Conservation (phyloP, 345 rosid species). For the Rhodamnia argentea region DNA sequence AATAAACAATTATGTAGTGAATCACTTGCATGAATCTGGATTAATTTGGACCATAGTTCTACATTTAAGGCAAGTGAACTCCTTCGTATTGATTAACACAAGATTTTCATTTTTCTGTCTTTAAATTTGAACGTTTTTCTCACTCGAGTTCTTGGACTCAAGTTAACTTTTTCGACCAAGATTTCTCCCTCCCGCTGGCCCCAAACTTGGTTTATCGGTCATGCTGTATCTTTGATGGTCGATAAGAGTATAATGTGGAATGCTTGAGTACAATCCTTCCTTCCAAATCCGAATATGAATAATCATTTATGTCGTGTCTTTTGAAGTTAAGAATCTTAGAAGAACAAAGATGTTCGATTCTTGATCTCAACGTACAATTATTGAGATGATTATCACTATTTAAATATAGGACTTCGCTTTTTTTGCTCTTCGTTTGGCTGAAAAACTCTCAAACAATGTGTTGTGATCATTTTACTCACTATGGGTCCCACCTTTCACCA, state of each 20-base stretch:
- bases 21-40: neutral
- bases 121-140: neutral
- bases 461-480: too few species aligned
- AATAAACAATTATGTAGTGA: neutral
- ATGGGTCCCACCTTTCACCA: too few species aligned
- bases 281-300: neutral
- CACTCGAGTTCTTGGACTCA: too few species aligned
- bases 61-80: neutral
- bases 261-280: neutral
- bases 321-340: neutral
- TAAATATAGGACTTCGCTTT: too few species aligned
- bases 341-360: too few species aligned
- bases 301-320: neutral
- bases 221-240: neutral
- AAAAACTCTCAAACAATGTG: too few species aligned
- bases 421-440: too few species aligned
- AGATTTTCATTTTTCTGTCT: neutral
- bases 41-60: neutral
- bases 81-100: neutral
- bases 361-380: too few species aligned
- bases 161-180: neutral
- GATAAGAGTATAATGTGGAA: neutral
- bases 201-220: neutral
- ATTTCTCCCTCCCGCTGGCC: rapidly evolving
- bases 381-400: too few species aligned